Evolutionary conservation across 2,329 filamentous ascomycete genomes (phyloP), one percentile per base, ranked within the genome.

Genomic region (Aspergillus sclerotialis): DNA sequence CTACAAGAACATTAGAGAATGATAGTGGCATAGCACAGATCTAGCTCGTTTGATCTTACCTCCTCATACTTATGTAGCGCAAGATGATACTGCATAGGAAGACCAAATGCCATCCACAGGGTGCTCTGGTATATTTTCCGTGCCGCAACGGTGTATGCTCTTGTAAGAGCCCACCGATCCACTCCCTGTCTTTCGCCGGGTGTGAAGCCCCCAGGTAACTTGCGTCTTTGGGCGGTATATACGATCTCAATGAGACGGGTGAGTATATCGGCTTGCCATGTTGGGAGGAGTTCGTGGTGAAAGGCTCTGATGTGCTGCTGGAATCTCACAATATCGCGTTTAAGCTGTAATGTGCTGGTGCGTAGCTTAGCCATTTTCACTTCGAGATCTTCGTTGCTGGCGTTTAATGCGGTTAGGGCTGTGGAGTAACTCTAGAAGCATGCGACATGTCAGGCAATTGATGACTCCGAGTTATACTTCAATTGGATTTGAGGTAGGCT

Each of bases 241-340:
- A 53, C 44, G 14, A 55, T 46, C 29, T 58, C 56, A 30, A 61
- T 49, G n/a, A 61, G 46, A 14, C 54, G 51, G 2, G 57, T 60
- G 10, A 61, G 46, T n/a, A 48, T 48, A 32, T 61, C 52, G 10
- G 56, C 56, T 33, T 61, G 50, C 55, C 56, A 61, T 23, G 45
- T 57, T n/a, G 44, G 41, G 19, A 58, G 44, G 18, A 49, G 38
- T 3, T 56, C 53, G 25, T 47, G 43, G 13, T 50, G 37, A 28
- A 50, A 49, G 4, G 49, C 37, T 11, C 42, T 46, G 35, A 58
- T 19, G 31, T 55, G 49, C 5, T 37, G 46, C 14, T 55, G 42
- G 13, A 58, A 46, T 12, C 44, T 44, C 19, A 40, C 38, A 15
- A 53, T 32, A 18, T 59, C 56, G 14, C 42, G 39, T 25, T 49